phyloP scores from a whole-genome alignment of 148 eudicot genomes.

The Bassia scoparia region DNA sequence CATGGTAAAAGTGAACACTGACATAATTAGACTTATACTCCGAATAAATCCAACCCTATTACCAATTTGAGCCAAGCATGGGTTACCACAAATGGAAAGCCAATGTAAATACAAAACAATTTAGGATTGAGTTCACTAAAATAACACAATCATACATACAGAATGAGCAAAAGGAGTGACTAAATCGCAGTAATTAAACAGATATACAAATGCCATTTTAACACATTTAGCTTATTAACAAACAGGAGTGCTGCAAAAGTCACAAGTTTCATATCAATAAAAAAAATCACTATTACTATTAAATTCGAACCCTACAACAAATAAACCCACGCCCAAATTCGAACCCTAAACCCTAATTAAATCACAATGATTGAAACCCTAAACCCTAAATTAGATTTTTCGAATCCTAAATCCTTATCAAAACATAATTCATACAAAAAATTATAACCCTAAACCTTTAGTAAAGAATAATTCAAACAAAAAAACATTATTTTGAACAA shows the following conservation, averaged over 20 bases:
- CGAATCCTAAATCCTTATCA: too few species aligned
- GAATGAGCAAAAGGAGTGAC: background rate
- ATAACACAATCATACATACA: background rate
- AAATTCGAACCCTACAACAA: too few species aligned
- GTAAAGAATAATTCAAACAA: too few species aligned
- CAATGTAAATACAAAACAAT: background rate
- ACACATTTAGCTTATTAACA: background rate
- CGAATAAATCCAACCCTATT: background rate
- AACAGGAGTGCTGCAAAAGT: background rate
- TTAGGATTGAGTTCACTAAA: background rate
- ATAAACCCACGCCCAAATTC: too few species aligned
- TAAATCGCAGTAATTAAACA: background rate
- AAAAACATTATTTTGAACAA: too few species aligned
- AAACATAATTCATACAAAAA: too few species aligned
- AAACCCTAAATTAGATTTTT: too few species aligned
- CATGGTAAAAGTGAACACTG: constrained; percentile 7
- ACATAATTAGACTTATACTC: background rate
- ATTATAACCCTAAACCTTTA: too few species aligned
- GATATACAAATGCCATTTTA: background rate
- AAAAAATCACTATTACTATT: too few species aligned
- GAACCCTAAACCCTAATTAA: too few species aligned
- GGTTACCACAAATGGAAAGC: background rate
- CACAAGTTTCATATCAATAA: too few species aligned
- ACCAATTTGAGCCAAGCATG: background rate
- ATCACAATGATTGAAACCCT: too few species aligned